These are phyloP conservation scores for Debaryomyces prosopidis DNA, from an alignment of 805 yeast genomes.

Conservation along the genomic window DNA sequence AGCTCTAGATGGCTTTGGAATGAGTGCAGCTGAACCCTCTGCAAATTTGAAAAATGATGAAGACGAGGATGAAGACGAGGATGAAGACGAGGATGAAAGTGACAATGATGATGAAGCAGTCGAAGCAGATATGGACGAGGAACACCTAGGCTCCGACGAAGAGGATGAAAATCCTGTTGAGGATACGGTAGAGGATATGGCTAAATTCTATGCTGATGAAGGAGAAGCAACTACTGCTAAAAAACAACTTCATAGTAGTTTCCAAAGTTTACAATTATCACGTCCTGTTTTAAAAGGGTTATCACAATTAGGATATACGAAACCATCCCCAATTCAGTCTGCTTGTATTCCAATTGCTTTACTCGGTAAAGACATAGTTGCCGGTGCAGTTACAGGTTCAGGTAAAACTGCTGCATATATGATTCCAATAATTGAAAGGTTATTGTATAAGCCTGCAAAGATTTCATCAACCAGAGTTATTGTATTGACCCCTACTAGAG, in stretches of 20 bases:
- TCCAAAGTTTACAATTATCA: slow-evolving; percentile 77
- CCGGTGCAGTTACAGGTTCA: slow-evolving; percentile 99
- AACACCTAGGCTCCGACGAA: slow-evolving; percentile 16
- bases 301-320: slow-evolving; percentile 74
- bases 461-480: slow-evolving; percentile 87
- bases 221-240: slow-evolving; percentile 46
- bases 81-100: slow-evolving; percentile 32
- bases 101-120: slow-evolving; percentile 30
- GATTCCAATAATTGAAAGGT: slow-evolving; percentile 92
- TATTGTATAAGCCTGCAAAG: slow-evolving; percentile 83
- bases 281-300: slow-evolving; percentile 89
- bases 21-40: slow-evolving; percentile 18
- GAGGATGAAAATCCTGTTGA: slow-evolving; percentile 41
- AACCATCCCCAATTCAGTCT: slow-evolving; percentile 92
- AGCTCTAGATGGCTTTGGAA: slow-evolving; percentile 22
- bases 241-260: slow-evolving; percentile 56
- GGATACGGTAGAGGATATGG: slow-evolving; percentile 81
- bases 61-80: slow-evolving; percentile 25
- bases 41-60: slow-evolving; percentile 36
- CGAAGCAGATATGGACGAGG: slow-evolving; percentile 16
- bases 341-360: slow-evolving; percentile 92
- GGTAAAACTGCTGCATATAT: slow-evolving; percentile 99
- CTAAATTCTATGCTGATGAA: slow-evolving; percentile 71
- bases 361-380: slow-evolving; percentile 93
- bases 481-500: slow-evolving; percentile 95